Base-by-base conservation (phyloP, 2,329 filamentous ascomycete species). In the Verticillium isaacii region DNA sequence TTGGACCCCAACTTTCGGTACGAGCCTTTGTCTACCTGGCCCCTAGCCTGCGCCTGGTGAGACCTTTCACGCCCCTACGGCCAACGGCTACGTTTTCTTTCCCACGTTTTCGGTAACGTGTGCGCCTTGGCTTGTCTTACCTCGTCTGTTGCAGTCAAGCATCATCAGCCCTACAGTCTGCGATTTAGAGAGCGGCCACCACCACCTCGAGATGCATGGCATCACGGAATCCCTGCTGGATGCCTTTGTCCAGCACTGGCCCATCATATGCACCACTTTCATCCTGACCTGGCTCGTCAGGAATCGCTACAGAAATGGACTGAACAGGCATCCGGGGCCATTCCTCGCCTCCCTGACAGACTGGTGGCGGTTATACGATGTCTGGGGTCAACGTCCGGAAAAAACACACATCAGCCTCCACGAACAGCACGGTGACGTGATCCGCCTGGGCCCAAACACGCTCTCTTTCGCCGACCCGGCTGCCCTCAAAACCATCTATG, bases 401-500 rank as follows among this genome's bases (percentile, higher is more conserved):
- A 74, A 84, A 64, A 92, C 89, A 0, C 87, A 90, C 63, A 82
- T 89, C 55, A 79, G 75, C 9, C 79, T 95, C 0, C 91, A 95
- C 71, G 80, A 82, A 15, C 82, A 91, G 67, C 81, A 92, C 75
- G 91, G 91, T 56, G 85, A 90, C 69, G 80, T 94, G 2, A 89
- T 95, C 1, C 83, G 91, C 1, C 75, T 93, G 3, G 91, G 90
- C 0, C 91, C 91, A 1, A 93, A 93, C 65, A 78, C 79, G 0
- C 74, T 95, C 1, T 92, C 89, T 0, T 92, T 95, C 69, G 84
- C 89, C 2, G 84, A 92, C 66, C 90, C 91, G 0, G 84, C 84
- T 62, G 89, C 90, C 0, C 79, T 94, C 67, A 91, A 90, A 74
- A 78, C 80, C 12, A 93, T 95, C 55, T 96, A 95, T 72, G 91